Percentiles rank a stretch among this genome's conserved stretches.
Conservation (phyloP, 495 filamentous ascomycete species). For the Penicillium antarcticum region DNA sequence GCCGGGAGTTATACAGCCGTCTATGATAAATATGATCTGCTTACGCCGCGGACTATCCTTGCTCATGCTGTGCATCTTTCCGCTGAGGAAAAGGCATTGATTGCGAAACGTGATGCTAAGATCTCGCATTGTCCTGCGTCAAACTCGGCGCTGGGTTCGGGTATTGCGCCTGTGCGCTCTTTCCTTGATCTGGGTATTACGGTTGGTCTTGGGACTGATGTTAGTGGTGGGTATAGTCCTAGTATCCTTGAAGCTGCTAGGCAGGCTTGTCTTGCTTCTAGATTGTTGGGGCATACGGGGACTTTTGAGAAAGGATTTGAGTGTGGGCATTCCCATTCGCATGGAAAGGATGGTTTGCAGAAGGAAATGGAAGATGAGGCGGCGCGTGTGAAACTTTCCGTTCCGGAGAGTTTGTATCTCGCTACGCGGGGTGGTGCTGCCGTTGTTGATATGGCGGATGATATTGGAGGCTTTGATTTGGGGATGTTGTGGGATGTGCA, state of each 20-base stretch:
- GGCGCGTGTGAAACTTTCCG: constrained; percentile 55
- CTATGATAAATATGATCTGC: constrained; percentile 69
- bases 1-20: constrained; percentile 65
- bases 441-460: constrained; percentile 65
- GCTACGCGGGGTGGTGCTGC: constrained; percentile 78
- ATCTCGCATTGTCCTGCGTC: constrained; percentile 84
- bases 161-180: constrained; percentile 66
- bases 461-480: constrained; percentile 72
- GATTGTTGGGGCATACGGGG: constrained; percentile 37
- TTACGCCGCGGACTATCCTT: constrained; percentile 72
- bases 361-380: constrained; percentile 6
- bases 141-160: constrained; percentile 76
- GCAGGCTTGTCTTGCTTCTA: constrained; percentile 70
- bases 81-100: constrained; percentile 56
- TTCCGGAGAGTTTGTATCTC: constrained; percentile 86
- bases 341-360: background rate
- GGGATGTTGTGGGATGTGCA: constrained; percentile 93
- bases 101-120: constrained; percentile 57
- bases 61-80: constrained; percentile 82
- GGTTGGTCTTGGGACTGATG: constrained; percentile 85
- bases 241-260: constrained; percentile 76
- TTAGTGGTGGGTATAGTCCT: constrained; percentile 79
- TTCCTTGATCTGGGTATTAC: constrained; percentile 71
- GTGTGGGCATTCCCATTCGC: too few relatives aligned
- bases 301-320: background rate